Evolutionary conservation across 2,329 filamentous ascomycete genomes (phyloP), one percentile per base, ranked within the genome.

Genomic region (Venturia aucupariae): DNA sequence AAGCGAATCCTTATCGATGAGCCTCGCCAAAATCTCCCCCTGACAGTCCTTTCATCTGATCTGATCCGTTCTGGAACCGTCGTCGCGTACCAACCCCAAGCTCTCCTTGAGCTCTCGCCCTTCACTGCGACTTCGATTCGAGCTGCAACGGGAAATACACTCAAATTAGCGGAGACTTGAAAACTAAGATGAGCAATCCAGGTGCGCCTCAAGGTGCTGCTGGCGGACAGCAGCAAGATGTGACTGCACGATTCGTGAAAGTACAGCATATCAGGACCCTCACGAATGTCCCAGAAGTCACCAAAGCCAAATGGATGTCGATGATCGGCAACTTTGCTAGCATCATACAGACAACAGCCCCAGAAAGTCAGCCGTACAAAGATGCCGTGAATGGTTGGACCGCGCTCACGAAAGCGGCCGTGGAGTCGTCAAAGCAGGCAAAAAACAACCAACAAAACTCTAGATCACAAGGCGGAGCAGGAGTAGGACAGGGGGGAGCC

Each of bases 371-470:
- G 30, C 41, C 46, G 32, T 51, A 63, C 48, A 63, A 27, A 55
- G 27, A 51, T 8, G 62, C 62, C 15, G 10, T 57, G 32, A 24
- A 19, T 17, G 27, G 24, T 2, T 63, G 46, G 62, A 63, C 38
- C 10, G 27, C 27, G 48, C 46, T 41, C 8, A 51, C 35, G 8
- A 63, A 51, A 15, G 19, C 19, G 5, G 62, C 51, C 13, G 32
- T 46, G 46, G 32, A 63, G 22, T 41, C 22, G 11, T 46, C 51
- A 30, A 39, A 41, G 46, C n/a, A 41, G 22, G 32, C 32, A 19
- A 51, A 46, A 19, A 44, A 41, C 32, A 51, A 62, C 8, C 60
- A 46, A 17, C 41, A 46, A 42, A 54, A 57, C 30, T 46, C 62
- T 41, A 38, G 30, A 27, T 11, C 46, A 4, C 46, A 55, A 27